These are phyloP conservation scores for Starmerella stigmatis DNA, from an alignment of 805 yeast genomes.

Conservation along the genomic window DNA sequence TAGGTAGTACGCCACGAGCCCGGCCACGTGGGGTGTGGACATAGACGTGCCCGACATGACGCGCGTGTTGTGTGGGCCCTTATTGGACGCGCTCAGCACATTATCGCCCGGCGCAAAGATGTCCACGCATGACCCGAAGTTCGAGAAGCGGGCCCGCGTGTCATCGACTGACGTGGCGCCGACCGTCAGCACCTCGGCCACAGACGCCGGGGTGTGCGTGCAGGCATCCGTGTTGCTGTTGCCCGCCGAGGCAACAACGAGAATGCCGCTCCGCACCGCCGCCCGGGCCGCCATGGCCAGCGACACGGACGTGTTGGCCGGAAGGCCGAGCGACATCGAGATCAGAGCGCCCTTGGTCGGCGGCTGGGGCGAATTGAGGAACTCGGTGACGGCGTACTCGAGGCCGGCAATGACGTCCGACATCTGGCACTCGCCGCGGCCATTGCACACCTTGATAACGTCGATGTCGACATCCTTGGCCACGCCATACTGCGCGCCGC, in stretches of 20 bases:
- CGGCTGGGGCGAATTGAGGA: conserved; percentile 7
- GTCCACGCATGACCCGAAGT: conserved; percentile 84
- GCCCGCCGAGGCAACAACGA: conserved; percentile 60
- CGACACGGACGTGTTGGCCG: conserved; percentile 56
- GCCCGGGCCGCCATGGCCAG: conserved; percentile 68
- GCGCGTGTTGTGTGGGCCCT: conserved; percentile 17
- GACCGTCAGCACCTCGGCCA: conserved; percentile 62
- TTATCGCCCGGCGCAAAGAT: conserved; percentile 71
- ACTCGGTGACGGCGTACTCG: conserved; percentile 30
- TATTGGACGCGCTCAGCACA: conserved; percentile 34
- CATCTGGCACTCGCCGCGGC: conserved; percentile 53
- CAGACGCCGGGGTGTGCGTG: conserved; percentile 70
- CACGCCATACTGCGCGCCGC: conserved; percentile 70
- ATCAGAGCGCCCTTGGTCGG: conserved; percentile 33
- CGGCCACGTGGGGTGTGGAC: conserved; percentile 29
- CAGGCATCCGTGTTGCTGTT: conserved; percentile 72
- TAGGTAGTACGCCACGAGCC: conserved; percentile 18
- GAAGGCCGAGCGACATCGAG: conserved; percentile 72
- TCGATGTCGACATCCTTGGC: conserved; percentile 57
- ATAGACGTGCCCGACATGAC: conserved; percentile 28
- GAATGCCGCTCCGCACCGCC: conserved; percentile 59
- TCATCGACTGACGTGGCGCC: conserved; percentile 83
- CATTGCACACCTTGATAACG: conserved; percentile 66
- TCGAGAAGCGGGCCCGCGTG: conserved; percentile 57
- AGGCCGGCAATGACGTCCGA: conserved; percentile 33